phyloP scores from a whole-genome alignment of 75 land plant genomes.

The Isoetes taiwanensis region DNA sequence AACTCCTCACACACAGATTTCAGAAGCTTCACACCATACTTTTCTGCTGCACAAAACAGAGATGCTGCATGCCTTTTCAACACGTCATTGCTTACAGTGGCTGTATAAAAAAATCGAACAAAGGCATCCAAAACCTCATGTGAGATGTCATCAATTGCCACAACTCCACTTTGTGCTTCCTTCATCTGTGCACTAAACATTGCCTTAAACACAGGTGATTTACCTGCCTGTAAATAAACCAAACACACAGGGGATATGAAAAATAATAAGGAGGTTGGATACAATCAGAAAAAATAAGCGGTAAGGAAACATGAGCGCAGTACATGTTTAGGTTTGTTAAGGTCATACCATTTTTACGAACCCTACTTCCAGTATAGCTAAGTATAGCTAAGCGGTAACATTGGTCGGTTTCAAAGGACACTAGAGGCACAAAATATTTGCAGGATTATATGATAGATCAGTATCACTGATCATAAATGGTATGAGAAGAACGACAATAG shows the following conservation, averaged over 20 bases:
- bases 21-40: slow-evolving; percentile 2
- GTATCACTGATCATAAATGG: too few relatives aligned
- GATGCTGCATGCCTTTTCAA: background rate
- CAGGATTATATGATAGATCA: too few relatives aligned
- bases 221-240: background rate
- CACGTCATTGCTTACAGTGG: background rate
- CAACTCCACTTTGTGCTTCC: slow-evolving; percentile 1
- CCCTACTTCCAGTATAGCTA: background rate
- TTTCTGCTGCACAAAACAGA: slow-evolving; percentile 6
- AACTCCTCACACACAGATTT: slow-evolving; percentile 6
- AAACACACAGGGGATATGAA: background rate
- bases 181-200: slow-evolving; percentile 8
- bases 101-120: slow-evolving; percentile 1
- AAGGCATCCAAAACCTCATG: slow-evolving; percentile 4
- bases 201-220: slow-evolving; percentile 10
- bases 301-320: background rate
- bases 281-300: too few relatives aligned
- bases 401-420: background rate
- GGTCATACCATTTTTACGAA: background rate
- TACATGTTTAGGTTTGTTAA: background rate
- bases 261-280: background rate
- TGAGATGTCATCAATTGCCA: slow-evolving; percentile 1
- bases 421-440: background rate
- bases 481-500: too few relatives aligned
- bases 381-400: background rate